phyloP scores from a whole-genome alignment of 192 early-diverging fungal species.

The Oehlia diaphana region DNA sequence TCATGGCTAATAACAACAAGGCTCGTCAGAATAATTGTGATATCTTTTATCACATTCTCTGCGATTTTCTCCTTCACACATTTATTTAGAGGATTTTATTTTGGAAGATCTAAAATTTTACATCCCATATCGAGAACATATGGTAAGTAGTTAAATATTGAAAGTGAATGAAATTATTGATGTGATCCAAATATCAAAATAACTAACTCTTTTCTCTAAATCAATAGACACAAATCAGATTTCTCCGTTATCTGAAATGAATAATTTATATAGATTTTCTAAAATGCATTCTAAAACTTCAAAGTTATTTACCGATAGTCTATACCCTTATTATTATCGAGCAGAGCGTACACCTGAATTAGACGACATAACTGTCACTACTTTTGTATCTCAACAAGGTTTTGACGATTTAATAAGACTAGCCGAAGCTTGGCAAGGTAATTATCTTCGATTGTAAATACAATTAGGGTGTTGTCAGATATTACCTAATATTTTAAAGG shows the following conservation, averaged over 20 bases:
- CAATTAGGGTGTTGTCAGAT: too few relatives aligned
- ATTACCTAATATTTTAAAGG: too few relatives aligned
- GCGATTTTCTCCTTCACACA: conserved; percentile 10
- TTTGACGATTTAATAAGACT: conserved; percentile 47
- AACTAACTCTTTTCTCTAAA: neutral
- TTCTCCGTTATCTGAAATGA: conserved; percentile 17
- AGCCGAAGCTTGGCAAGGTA: conserved; percentile 55
- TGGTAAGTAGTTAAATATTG: neutral
- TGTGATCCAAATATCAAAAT: neutral
- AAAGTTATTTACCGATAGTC: conserved; percentile 33
- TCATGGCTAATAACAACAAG: neutral
- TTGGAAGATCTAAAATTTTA: neutral
- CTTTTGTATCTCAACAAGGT: conserved; percentile 46
- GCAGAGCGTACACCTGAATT: conserved; percentile 34
- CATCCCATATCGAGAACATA: neutral
- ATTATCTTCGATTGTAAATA: neutral
- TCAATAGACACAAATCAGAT: conserved; percentile 23
- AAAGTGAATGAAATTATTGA: neutral
- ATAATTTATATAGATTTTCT: conserved; percentile 26
- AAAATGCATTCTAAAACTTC: conserved; percentile 44
- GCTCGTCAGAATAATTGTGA: neutral
- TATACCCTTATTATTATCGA: conserved; percentile 40
- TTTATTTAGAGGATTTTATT: neutral
- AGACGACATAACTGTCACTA: conserved; percentile 51
- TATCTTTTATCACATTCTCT: neutral